phyloP scores from a whole-genome alignment of 345 rosid species.

The Dovyalis caffra region DNA sequence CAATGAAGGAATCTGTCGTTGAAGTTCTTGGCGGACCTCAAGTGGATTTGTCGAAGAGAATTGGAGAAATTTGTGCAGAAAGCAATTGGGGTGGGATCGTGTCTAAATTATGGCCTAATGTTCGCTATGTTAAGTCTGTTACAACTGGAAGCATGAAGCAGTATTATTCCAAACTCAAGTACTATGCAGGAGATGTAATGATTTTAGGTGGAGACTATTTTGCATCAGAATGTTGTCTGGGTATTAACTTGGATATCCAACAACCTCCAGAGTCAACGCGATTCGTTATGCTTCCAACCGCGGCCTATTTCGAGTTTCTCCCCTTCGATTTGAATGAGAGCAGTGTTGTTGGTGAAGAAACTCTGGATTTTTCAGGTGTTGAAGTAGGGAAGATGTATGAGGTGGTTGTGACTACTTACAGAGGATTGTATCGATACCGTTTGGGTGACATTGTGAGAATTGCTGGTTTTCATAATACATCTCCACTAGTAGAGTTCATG shows the following conservation, averaged over 20 bases:
- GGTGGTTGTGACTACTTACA: constrained; percentile 43
- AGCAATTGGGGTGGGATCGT: constrained; percentile 45
- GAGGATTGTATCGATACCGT: constrained; percentile 48
- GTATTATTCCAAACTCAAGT: constrained; percentile 41
- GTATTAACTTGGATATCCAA: constrained; percentile 39
- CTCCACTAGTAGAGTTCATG: constrained; percentile 45
- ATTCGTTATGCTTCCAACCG: constrained; percentile 45
- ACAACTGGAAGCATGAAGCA: constrained; percentile 54
- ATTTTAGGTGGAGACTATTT: constrained; percentile 49
- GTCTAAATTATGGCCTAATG: constrained; percentile 47
- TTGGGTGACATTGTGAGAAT: constrained; percentile 49
- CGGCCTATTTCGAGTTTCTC: constrained; percentile 52
- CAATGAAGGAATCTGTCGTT: constrained; percentile 38
- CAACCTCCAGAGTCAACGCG: constrained; percentile 42
- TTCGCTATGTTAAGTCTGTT: constrained; percentile 42
- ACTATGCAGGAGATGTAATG: constrained; percentile 39
- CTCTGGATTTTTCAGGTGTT: constrained; percentile 37
- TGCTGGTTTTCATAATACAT: constrained; percentile 43
- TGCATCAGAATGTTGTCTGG: constrained; percentile 48
- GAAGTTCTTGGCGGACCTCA: constrained; percentile 45
- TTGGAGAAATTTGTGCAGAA: constrained; percentile 33
- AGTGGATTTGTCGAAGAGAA: constrained; percentile 32
- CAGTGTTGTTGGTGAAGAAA: constrained; percentile 25
- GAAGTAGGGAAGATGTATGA: constrained; percentile 50
- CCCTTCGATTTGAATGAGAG: constrained; percentile 29